Evolutionary conservation across 306 rosid genomes (phyloP).

Genomic region (Fragaria iinumae): DNA sequence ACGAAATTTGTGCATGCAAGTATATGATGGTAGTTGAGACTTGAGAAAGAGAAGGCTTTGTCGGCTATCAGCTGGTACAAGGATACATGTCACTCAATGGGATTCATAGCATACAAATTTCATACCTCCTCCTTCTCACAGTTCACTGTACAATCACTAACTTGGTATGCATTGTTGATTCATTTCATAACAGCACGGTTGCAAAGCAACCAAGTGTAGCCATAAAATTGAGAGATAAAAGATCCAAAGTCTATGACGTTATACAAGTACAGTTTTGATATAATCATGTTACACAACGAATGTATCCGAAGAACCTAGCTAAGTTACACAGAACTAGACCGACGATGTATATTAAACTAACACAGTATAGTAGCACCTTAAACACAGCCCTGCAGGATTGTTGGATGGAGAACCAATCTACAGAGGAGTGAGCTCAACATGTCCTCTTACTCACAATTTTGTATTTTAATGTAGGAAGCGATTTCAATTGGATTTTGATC

Average conservation of each 20-base stretch:
- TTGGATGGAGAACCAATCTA: slow-evolving; percentile 21
- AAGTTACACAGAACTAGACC: background rate
- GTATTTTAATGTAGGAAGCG: slow-evolving; percentile 3
- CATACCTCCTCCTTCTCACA: background rate
- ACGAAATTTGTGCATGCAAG: slow-evolving; percentile 33
- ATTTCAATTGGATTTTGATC: slow-evolving; percentile 18
- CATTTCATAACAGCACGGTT: background rate
- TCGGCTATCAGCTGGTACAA: slow-evolving; percentile 14
- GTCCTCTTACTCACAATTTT: background rate
- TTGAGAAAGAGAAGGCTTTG: slow-evolving; percentile 24
- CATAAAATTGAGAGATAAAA: background rate
- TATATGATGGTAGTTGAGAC: slow-evolving; percentile 19
- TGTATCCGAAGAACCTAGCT: background rate
- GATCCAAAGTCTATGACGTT: background rate
- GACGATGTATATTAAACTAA: background rate
- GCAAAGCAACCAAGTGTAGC: too few relatives aligned
- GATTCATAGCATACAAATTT: slow-evolving; percentile 2
- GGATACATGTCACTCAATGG: slow-evolving; percentile 2
- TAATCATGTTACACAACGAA: background rate
- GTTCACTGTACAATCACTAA: background rate
- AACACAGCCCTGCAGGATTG: background rate
- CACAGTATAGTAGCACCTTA: background rate
- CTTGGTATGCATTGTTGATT: background rate
- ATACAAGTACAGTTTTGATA: background rate
- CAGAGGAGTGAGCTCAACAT: background rate